Conservation (phyloP, 192 early-diverging fungal genomes). For the Diversispora eburnea region DNA sequence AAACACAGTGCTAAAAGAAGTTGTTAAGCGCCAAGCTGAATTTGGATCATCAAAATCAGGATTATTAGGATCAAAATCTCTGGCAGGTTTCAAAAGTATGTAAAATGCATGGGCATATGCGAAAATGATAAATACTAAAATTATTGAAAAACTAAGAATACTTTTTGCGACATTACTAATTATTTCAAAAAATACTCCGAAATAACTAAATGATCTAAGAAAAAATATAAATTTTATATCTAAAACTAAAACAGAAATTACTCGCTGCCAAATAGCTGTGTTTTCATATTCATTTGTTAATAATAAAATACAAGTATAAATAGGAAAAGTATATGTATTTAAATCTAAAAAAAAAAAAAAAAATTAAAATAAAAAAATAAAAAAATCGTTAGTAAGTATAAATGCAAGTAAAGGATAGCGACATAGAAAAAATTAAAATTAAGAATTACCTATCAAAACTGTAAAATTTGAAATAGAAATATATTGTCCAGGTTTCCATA, state of each 20-base stretch:
- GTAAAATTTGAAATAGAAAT: neutral
- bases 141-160: neutral
- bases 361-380: neutral
- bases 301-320: neutral
- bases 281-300: neutral
- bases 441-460: neutral
- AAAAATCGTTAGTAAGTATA: too few species aligned
- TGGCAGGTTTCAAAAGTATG: neutral
- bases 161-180: constrained; percentile 4
- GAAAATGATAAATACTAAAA: neutral
- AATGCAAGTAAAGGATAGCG: too few species aligned
- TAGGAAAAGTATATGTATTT: neutral
- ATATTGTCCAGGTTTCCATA: neutral
- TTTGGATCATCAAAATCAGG: constrained; percentile 3
- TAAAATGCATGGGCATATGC: constrained; percentile 10
- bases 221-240: neutral
- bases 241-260: neutral
- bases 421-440: neutral
- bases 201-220: neutral
- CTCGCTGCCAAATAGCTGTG: neutral
- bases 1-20: neutral
- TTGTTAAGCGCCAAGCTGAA: neutral
- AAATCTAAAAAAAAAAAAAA: neutral
- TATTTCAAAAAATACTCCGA: constrained; percentile 14
- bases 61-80: neutral